Evolutionary conservation across 1,139 yeast genomes (phyloP).

Genomic region (Insectozyma bohioensis): DNA sequence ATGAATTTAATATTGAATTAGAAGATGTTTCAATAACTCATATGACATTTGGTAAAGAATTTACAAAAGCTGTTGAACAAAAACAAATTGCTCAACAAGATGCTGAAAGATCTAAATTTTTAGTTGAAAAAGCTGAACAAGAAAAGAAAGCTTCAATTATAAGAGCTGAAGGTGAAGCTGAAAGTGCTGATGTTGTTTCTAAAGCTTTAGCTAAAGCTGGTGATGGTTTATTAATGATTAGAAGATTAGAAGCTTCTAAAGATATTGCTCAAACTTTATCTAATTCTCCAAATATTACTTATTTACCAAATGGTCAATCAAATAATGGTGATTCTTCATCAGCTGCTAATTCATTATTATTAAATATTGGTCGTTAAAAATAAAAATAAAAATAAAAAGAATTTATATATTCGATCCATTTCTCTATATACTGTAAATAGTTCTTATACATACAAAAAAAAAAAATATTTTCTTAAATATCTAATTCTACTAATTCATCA

Average conservation of each 20-base stretch:
- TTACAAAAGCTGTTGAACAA: slow-evolving; percentile 98
- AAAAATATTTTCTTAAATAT: slow-evolving; percentile 22
- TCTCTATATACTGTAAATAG: slow-evolving; percentile 11
- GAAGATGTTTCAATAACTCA: slow-evolving; percentile 99
- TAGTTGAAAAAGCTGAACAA: slow-evolving; percentile 97
- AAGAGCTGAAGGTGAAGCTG: slow-evolving; percentile 99
- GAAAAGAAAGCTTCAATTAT: slow-evolving; percentile 93
- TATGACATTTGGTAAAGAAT: slow-evolving; percentile 95
- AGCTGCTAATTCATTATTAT: slow-evolving; percentile 37
- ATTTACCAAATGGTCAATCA: slow-evolving; percentile 62
- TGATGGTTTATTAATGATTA: slow-evolving; percentile 89
- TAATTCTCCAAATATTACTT: slow-evolving; percentile 82
- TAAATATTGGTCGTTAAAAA: slow-evolving; percentile 40
- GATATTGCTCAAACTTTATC: slow-evolving; percentile 92
- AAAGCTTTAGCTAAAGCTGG: slow-evolving; percentile 94
- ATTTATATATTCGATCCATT: too few species aligned
- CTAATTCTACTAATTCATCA: slow-evolving; percentile 47
- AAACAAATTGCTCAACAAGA: slow-evolving; percentile 99
- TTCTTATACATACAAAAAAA: slow-evolving; percentile 11
- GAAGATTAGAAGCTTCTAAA: slow-evolving; percentile 95
- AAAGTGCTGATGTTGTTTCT: slow-evolving; percentile 93
- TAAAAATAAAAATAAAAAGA: too few species aligned
- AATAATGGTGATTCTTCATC: slow-evolving; percentile 27
- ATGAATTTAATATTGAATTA: slow-evolving; percentile 83
- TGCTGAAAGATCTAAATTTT: slow-evolving; percentile 93